phyloP scores from a whole-genome alignment of 768 basidiomycete species.

The Dacryopinax spathularia region DNA sequence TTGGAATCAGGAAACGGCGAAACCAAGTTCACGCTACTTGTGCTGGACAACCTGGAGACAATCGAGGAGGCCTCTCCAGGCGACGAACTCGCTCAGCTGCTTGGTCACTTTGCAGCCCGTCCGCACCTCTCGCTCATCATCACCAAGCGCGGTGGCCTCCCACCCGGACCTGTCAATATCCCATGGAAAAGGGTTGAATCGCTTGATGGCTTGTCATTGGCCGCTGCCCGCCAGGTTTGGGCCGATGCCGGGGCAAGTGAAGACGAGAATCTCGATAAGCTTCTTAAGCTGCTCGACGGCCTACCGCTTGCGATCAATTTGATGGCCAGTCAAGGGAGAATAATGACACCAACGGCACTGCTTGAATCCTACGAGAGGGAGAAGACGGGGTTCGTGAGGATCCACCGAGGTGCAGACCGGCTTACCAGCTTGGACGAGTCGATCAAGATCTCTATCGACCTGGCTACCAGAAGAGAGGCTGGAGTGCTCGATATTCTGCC shows the following conservation, averaged over 20 bases:
- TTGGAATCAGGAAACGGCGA: too few species aligned
- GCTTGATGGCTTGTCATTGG: slow-evolving; percentile 7
- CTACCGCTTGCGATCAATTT: not conserved
- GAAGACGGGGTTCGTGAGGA: slow-evolving; percentile 4
- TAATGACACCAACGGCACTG: not conserved
- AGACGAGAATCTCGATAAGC: slow-evolving; percentile 2
- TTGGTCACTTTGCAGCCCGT: slow-evolving; percentile 17
- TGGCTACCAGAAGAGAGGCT: slow-evolving; percentile 13
- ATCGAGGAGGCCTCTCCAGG: slow-evolving; percentile 22
- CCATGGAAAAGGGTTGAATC: not conserved
- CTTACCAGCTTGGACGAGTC: slow-evolving; percentile 16
- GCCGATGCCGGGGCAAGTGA: slow-evolving; percentile 14
- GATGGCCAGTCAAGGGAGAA: not conserved
- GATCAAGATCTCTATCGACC: slow-evolving; percentile 17
- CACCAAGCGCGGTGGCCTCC: slow-evolving; percentile 22
- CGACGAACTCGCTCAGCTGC: slow-evolving; percentile 17
- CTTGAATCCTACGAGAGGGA: not conserved
- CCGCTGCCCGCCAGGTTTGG: slow-evolving; percentile 17
- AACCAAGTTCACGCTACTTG: slow-evolving; percentile 20
- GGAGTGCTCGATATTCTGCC: slow-evolving; percentile 16
- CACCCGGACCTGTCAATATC: not conserved
- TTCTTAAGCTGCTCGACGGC: not conserved
- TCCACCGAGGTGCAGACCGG: not conserved
- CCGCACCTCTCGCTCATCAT: slow-evolving; percentile 22
- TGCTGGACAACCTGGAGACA: slow-evolving; percentile 32